A percentile compares a stretch with the other conserved stretches of the same genome.
Evolutionary conservation across 179 eudicot genomes (phyloP).

Genomic region (Gypsophila paniculata): DNA sequence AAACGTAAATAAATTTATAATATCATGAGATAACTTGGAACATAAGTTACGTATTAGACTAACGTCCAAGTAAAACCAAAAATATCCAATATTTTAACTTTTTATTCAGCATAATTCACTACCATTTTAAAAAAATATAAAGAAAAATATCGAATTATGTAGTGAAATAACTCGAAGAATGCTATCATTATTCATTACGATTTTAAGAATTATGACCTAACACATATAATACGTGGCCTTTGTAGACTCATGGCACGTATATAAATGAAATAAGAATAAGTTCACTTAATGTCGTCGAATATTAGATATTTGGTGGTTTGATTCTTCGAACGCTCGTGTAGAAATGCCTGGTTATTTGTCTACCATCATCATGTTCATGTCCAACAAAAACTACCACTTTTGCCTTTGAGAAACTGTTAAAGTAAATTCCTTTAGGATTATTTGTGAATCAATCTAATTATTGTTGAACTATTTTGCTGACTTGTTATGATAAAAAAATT

Average conservation of each 20-base stretch:
- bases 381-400: not conserved
- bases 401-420: not conserved
- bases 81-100: no score
- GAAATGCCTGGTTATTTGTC: conserved; percentile 1
- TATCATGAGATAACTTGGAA: no score
- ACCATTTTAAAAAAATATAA: no score
- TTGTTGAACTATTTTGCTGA: not conserved
- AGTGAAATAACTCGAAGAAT: no score
- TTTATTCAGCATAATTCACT: no score
- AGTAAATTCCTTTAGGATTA: not conserved
- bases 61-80: no score
- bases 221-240: conserved; percentile 18
- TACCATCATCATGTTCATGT: not conserved
- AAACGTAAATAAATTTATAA: no score
- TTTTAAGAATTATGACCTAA: not conserved
- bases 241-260: conserved; percentile 18
- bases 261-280: conserved; percentile 14
- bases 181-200: no score
- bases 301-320: not conserved
- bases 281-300: conserved; percentile 11
- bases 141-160: no score
- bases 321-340: conserved; percentile 11
- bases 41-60: no score
- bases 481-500: not conserved
- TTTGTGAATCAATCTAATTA: not conserved